These are phyloP conservation scores for Seminavis robusta DNA, from an alignment of 108 stramenopile species.

Conservation along the genomic window DNA sequence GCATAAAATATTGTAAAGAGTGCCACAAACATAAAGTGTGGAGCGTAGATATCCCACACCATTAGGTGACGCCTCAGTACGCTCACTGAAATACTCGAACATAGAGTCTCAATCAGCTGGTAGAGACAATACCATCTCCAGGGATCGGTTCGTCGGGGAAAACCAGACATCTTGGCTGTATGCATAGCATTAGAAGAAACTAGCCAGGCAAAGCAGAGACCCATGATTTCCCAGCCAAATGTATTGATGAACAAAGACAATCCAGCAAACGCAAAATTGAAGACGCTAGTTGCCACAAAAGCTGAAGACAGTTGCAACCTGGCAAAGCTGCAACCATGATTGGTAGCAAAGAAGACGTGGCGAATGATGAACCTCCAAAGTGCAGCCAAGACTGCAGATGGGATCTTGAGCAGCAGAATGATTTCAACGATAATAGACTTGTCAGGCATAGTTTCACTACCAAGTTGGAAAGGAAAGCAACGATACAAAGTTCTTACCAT, in stretches of 20 bases:
- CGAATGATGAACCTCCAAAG: conserved; percentile 69
- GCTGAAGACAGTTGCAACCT: conserved; percentile 79
- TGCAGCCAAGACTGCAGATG: conserved; percentile 48
- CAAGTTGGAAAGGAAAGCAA: neutral
- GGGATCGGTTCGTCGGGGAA: conserved; percentile 10
- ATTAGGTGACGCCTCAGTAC: conserved; percentile 76
- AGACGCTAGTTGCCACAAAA: conserved; percentile 73
- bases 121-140: conserved; percentile 66
- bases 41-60: conserved; percentile 91
- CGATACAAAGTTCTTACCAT: conserved; percentile 15
- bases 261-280: conserved; percentile 64
- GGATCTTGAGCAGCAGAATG: conserved; percentile 16
- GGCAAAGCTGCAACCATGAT: conserved; percentile 81
- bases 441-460: neutral
- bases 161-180: no score
- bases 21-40: conserved; percentile 68
- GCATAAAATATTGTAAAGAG: conserved; percentile 51
- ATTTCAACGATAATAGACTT: conserved; percentile 1
- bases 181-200: conserved; percentile 16
- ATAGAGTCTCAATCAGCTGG: conserved; percentile 61
- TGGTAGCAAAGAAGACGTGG: conserved; percentile 76
- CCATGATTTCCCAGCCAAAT: conserved; percentile 82
- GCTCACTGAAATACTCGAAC: conserved; percentile 74
- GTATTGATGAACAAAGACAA: conserved; percentile 78
- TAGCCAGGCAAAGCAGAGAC: conserved; percentile 43